A percentile compares a stretch with the other conserved stretches of the same genome.
These are phyloP conservation scores for Parietaria judaica DNA, from an alignment of 306 rosid genomes.

Conservation along the genomic window DNA sequence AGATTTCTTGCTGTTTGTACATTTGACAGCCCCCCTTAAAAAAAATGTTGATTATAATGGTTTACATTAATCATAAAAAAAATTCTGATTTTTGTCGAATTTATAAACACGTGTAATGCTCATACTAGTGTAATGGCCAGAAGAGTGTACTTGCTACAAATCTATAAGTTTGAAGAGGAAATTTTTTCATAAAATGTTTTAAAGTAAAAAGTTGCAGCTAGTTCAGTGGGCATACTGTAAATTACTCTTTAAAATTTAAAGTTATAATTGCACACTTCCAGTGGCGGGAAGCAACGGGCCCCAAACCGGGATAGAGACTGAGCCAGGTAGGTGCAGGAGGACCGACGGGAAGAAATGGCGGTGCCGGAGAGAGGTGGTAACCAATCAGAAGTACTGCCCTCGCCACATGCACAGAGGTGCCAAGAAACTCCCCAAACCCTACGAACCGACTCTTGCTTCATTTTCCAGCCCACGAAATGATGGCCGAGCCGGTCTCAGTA, in stretches of 20 bases:
- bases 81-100: too few species aligned
- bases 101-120: too few species aligned
- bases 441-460: constrained; percentile 24
- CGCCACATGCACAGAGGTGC: constrained; percentile 77
- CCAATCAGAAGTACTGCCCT: constrained; percentile 61
- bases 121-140: too few species aligned
- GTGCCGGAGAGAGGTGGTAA: constrained; percentile 52
- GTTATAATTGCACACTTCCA: constrained; percentile 22
- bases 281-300: constrained; percentile 31
- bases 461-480: constrained; percentile 14
- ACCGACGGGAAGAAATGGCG: constrained; percentile 93
- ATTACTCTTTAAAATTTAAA: too few species aligned
- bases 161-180: too few species aligned
- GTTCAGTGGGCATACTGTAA: too few species aligned
- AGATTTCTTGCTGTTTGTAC: not conserved
- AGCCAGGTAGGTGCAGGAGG: constrained; percentile 67
- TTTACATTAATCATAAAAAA: too few species aligned
- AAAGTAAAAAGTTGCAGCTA: too few species aligned
- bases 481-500: constrained; percentile 30
- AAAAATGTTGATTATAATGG: too few species aligned
- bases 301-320: constrained; percentile 31
- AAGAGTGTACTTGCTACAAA: too few species aligned
- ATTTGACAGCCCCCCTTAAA: too few species aligned
- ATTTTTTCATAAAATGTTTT: too few species aligned
- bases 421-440: constrained; percentile 33